These are phyloP conservation scores for Marchantia polymorpha DNA, from an alignment of 225 moss, liverwort and hornwort genomes.

Conservation along the genomic window DNA sequence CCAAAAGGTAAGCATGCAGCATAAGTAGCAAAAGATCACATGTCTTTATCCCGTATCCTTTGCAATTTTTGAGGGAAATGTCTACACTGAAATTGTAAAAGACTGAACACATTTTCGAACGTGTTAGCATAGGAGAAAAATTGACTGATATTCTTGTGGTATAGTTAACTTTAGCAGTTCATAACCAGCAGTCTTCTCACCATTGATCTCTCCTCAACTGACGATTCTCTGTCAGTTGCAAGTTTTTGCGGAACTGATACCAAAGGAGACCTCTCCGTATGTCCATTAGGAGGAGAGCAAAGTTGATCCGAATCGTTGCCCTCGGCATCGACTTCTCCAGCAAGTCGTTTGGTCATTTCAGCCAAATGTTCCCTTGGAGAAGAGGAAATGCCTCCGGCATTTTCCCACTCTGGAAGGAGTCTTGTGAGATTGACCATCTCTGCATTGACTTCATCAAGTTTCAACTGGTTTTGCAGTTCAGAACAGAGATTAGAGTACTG, in stretches of 20 bases:
- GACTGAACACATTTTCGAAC: too few relatives aligned
- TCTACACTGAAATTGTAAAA: too few relatives aligned
- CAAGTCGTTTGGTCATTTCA: conserved; percentile 63
- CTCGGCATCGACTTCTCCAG: conserved; percentile 47
- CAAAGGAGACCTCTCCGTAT: conserved; percentile 35
- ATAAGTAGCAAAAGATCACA: background rate
- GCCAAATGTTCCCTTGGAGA: conserved; percentile 50
- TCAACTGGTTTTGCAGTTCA: conserved; percentile 40
- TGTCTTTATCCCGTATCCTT: too few relatives aligned
- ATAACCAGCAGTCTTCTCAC: conserved; percentile 14
- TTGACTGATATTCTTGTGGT: background rate
- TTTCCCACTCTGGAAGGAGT: conserved; percentile 72
- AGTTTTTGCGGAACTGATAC: conserved; percentile 28
- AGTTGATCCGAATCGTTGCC: conserved; percentile 39
- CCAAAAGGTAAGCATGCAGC: background rate
- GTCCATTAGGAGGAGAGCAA: conserved; percentile 41
- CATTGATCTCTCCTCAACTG: conserved; percentile 29
- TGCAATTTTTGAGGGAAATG: background rate
- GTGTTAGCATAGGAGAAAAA: too few relatives aligned
- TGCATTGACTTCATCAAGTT: conserved; percentile 60
- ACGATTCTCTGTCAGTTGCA: conserved; percentile 36
- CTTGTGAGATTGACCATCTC: conserved; percentile 63
- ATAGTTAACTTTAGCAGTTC: background rate
- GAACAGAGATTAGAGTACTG: background rate
- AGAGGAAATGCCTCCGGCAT: conserved; percentile 43